phyloP scores from a whole-genome alignment of 2,329 filamentous ascomycete species.

The Hymenoscyphus albidus region DNA sequence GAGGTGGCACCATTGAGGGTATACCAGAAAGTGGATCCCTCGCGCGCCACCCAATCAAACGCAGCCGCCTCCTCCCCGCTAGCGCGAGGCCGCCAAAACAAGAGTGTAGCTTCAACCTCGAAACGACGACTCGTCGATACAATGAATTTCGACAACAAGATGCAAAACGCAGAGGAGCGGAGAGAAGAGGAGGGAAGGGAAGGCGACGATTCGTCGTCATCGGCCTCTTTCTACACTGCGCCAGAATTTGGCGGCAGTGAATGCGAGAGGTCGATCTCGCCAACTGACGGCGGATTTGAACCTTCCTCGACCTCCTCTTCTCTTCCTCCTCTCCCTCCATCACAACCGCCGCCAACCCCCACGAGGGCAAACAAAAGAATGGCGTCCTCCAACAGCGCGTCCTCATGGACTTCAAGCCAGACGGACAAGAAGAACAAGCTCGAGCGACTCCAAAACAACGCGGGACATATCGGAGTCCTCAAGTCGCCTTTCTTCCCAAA shows the following conservation, averaged over 20 bases:
- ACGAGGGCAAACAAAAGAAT: neutral
- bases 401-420: conserved; percentile 10
- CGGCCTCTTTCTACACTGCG: neutral
- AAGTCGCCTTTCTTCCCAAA: conserved; percentile 12
- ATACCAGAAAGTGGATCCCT: neutral
- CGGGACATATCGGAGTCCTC: conserved; percentile 8
- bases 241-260: neutral
- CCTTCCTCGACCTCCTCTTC: neutral
- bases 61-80: neutral
- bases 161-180: neutral
- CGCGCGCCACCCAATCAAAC: neutral
- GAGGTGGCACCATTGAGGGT: neutral
- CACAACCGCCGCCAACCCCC: neutral
- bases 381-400: conserved; percentile 1
- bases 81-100: neutral
- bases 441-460: conserved; percentile 15
- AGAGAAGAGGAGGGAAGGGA: neutral
- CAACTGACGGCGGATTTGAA: neutral
- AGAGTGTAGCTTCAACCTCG: neutral
- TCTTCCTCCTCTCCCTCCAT: neutral
- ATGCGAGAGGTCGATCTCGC: neutral
- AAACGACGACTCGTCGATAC: neutral
- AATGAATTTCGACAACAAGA: neutral
- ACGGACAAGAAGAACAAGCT: conserved; percentile 7
- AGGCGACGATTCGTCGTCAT: neutral